Evolutionary conservation across 495 filamentous ascomycete genomes (phyloP).

Genomic region (Articulospora tetracladia): DNA sequence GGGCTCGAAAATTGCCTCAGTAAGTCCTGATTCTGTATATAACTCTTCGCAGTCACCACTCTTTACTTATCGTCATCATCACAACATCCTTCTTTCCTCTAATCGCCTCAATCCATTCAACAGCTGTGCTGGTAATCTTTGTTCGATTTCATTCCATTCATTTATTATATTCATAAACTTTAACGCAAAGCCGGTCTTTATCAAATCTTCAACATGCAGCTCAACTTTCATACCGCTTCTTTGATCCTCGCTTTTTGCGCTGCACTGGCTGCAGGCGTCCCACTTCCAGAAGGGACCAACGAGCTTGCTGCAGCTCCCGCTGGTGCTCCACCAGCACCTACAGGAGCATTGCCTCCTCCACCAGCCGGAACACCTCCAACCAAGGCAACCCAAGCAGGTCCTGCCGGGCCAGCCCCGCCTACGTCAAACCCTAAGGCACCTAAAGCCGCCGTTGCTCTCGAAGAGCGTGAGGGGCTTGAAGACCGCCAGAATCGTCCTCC

Average conservation of each 20-base stretch:
- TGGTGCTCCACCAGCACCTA: neutral
- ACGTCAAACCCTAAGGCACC: neutral
- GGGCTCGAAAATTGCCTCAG: neutral
- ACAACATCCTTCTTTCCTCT: neutral
- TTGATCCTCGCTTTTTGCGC: neutral
- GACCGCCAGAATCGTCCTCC: neutral
- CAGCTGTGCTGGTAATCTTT: conserved; percentile 2
- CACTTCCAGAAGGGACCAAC: neutral
- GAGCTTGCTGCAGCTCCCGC: neutral
- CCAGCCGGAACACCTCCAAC: neutral
- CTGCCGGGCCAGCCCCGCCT: neutral
- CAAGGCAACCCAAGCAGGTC: neutral
- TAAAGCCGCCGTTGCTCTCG: neutral
- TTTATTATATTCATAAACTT: neutral
- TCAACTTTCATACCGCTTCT: conserved; percentile 1
- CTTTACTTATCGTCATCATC: neutral
- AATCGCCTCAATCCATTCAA: neutral
- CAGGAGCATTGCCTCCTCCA: neutral
- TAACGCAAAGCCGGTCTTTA: conserved; percentile 3
- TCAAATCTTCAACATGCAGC: neutral
- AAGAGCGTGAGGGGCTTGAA: neutral
- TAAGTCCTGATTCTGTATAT: neutral
- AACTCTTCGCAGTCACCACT: neutral
- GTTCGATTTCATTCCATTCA: neutral
- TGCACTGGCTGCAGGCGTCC: neutral